Conservation (phyloP, 768 basidiomycete genomes). For the Rhodotorula toruloides region DNA sequence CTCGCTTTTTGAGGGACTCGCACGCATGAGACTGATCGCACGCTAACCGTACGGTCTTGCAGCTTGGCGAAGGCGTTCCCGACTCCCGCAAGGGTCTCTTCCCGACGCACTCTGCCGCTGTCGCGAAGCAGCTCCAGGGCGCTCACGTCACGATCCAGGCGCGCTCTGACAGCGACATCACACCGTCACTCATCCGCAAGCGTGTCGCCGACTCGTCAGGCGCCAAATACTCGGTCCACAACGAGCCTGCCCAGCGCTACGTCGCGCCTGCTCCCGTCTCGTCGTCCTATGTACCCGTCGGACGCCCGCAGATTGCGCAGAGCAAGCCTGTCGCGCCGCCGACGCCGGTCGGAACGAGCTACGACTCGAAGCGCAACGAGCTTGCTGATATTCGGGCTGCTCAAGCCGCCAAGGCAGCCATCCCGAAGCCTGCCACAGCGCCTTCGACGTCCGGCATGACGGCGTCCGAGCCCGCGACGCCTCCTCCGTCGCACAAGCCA, state of each 20-base stretch:
- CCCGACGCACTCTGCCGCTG: conserved; percentile 71
- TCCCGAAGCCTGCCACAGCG: conserved; percentile 51
- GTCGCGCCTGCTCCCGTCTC: conserved; percentile 68
- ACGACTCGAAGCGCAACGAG: conserved; percentile 41
- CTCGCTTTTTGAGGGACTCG: too few relatives aligned
- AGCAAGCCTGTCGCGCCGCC: conserved; percentile 32
- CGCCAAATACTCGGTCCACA: conserved; percentile 80
- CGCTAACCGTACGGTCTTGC: not conserved
- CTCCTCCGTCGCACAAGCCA: conserved; percentile 52
- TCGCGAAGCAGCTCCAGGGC: conserved; percentile 69
- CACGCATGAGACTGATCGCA: too few relatives aligned
- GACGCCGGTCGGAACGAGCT: conserved; percentile 42
- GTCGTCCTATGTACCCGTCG: conserved; percentile 43
- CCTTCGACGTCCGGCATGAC: conserved; percentile 42
- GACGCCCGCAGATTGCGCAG: conserved; percentile 41
- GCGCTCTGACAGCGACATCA: conserved; percentile 81
- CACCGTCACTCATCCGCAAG: conserved; percentile 71
- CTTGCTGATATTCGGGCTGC: conserved; percentile 49
- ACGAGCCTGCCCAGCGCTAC: conserved; percentile 63
- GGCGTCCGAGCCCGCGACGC: conserved; percentile 51
- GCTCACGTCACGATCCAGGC: conserved; percentile 76
- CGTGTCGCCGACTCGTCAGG: conserved; percentile 48
- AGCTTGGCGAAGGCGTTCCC: conserved; percentile 90
- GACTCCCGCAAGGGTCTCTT: conserved; percentile 87
- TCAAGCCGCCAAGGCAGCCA: conserved; percentile 1